Evolutionary conservation across 768 basidiomycete species (phyloP), one percentile per base, ranked within the genome.

Genomic region (Russula griseocarnosa): DNA sequence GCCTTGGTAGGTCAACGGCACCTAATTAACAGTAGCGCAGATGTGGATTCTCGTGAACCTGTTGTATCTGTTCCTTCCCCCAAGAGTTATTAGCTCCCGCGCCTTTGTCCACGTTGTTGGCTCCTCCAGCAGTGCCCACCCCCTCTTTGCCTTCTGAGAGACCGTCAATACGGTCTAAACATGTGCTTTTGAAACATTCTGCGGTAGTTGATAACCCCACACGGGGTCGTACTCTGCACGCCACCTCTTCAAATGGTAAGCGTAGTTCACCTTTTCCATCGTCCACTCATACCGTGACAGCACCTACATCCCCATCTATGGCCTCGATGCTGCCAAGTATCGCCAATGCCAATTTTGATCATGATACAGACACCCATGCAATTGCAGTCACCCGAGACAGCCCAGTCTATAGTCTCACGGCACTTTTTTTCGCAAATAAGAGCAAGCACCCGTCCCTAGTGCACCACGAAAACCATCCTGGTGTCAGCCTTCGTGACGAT

Each of bases 361-460:
- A 50, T 38, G 58, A 55, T 18, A 4, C 49, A 8, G 52, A 14
- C 18, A 20, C 47, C 13, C 46, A 55, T 32, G 46, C 40, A 42
- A 44, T 24, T 50, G 30, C 40, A 36, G 38, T 40, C 20, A 30
- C 26, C 16, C 40, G 30, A 42, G 57, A 65, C 24, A 65, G 64
- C 34, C 64, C 64, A 51, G 49, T 42, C n/a, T 55, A 55, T 22
- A 51, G 54, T 46, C 64, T 32, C 5, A 10, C 24, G 49, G 50
- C 64, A 36, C 55, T 65, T 36, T 42, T 49, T 5, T 49, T 57
- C 26, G 38, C 64, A 5, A 52, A 30, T 26, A 30, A 34, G 6
- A 61, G 59, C 32, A 61, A 60, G 59, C 64, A 61, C 34, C 42
- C 64, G 16, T 65, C 64, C 1, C 64, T 60, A 18, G 64, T 65